Base-by-base conservation (phyloP, 2,329 filamentous ascomycete species). In the Lachnellula occidentalis region DNA sequence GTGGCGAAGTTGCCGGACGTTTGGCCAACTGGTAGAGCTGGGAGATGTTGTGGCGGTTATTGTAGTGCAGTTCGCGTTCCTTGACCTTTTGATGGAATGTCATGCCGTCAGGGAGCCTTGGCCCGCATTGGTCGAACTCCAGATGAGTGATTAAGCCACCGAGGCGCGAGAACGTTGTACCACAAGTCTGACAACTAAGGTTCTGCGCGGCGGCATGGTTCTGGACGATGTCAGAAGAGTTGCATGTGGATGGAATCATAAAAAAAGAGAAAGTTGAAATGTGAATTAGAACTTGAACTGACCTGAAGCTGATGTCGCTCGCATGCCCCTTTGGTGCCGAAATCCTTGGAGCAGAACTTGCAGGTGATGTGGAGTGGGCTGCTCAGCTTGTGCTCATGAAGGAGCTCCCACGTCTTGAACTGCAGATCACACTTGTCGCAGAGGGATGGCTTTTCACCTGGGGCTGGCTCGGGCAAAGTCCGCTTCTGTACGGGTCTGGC, bases 281-380 rank as follows among this genome's bases (percentile, higher is more conserved):
- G 7, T 27, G 27, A 9, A 27, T 8, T 27, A 2, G 27, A 27
- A 37, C 4, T 7, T 15, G 6, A n/a, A 37, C 36, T 37, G 5
- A n/a, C 41, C 19, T 19, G 41, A 22, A 43, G 41, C 11, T 22
- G 41, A 43, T 60, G 57, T 7, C 48, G 51, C 14, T 58, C 53
- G 15, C 37, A 48, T 11, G 58, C 61, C 4, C 54, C 53, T 5
- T 50, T 31, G 12, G 53, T 59, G 3, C 42, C 36, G 42, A 62
- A 64, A 19, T 61, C 61, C 8, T 50, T 45, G 12, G 50, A 54
- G 15, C 61, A 64, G 19, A 57, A 43, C 7, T 24, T 11, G 31
- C 61, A 64, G 27, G 41, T 47, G 14, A 56, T 48, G 3, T 37
- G 34, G 14, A 36, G 45, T 3, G 46, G n/a, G 15, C 37, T n/a